Percentiles rank a stretch among this genome's conserved stretches.
phyloP scores from a whole-genome alignment of 1,139 yeast species.

The Pichia kudriavzevii region DNA sequence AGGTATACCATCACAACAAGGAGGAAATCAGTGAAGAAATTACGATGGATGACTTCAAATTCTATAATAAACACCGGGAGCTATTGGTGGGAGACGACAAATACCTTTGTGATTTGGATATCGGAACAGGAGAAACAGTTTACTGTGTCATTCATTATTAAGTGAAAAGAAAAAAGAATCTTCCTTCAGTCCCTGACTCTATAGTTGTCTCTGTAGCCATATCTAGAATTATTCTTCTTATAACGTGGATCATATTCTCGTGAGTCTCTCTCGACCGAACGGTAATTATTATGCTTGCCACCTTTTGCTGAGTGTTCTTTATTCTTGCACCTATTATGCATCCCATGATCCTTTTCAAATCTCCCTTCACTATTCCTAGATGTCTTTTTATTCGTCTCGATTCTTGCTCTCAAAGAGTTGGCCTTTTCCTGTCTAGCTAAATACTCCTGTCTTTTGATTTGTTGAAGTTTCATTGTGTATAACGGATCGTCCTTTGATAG shows the following conservation, averaged over 20 bases:
- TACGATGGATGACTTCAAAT: slow-evolving; percentile 28
- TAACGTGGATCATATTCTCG: slow-evolving; percentile 8
- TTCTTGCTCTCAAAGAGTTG: too few relatives aligned
- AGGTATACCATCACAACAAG: slow-evolving; percentile 30
- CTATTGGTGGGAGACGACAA: slow-evolving; percentile 32
- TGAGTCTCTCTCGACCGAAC: too few relatives aligned
- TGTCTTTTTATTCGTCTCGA: too few relatives aligned
- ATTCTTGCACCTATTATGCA: too few relatives aligned
- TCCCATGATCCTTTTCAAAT: too few relatives aligned
- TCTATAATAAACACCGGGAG: slow-evolving; percentile 29
- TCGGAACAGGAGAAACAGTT: slow-evolving; percentile 61
- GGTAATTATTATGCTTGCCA: too few relatives aligned
- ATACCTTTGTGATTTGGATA: slow-evolving; percentile 52
- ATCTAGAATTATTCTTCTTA: neutral
- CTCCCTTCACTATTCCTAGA: too few relatives aligned
- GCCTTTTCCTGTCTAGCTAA: slow-evolving; percentile 10
- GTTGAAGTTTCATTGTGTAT: slow-evolving; percentile 39
- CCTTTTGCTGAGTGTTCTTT: too few relatives aligned
- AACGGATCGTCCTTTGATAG: slow-evolving; percentile 47
- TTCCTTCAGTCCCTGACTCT: too few relatives aligned
- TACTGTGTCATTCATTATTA: slow-evolving; percentile 36
- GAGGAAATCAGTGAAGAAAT: slow-evolving; percentile 26
- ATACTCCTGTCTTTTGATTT: slow-evolving; percentile 19
- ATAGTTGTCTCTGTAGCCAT: neutral
- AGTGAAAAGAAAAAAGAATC: too few relatives aligned